phyloP scores from a whole-genome alignment of 108 stramenopile species.

The Skeletonema menzelii region DNA sequence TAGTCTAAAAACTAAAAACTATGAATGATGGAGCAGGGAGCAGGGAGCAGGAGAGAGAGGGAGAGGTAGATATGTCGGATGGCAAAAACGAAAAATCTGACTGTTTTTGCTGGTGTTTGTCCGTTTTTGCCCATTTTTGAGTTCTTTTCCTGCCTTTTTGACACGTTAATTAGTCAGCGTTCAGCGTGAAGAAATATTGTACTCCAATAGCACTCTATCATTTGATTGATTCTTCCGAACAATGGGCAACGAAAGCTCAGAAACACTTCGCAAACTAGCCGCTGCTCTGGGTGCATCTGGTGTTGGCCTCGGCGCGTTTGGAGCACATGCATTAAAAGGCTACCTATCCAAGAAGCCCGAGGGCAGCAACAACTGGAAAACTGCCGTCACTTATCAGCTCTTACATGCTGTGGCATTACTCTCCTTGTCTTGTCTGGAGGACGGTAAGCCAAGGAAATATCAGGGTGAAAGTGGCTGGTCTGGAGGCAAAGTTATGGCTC shows the following conservation, averaged over 20 bases:
- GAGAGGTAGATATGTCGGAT: too few species aligned
- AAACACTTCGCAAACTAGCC: slow-evolving; percentile 51
- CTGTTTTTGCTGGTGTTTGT: too few species aligned
- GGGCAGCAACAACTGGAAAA: slow-evolving; percentile 68
- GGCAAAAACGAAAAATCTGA: too few species aligned
- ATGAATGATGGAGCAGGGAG: too few species aligned
- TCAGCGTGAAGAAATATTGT: too few species aligned
- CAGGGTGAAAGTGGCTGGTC: slow-evolving; percentile 15
- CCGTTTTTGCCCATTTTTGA: too few species aligned
- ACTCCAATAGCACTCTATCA: too few species aligned
- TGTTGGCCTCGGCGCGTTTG: slow-evolving; percentile 72
- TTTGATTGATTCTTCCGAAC: neutral
- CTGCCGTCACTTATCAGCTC: slow-evolving; percentile 80
- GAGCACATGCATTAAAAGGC: slow-evolving; percentile 76
- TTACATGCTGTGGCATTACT: slow-evolving; percentile 79
- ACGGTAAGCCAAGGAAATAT: neutral
- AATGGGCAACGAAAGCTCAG: slow-evolving; percentile 35
- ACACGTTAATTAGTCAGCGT: too few species aligned
- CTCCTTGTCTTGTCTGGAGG: slow-evolving; percentile 56
- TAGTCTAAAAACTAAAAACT: too few species aligned
- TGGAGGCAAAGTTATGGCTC: slow-evolving; percentile 69
- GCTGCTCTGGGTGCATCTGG: slow-evolving; percentile 70
- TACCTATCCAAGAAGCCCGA: slow-evolving; percentile 51
- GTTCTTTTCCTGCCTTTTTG: too few species aligned
- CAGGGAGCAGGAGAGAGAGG: too few species aligned